Evolutionary conservation across 2,329 filamentous ascomycete genomes (phyloP), one percentile per base, ranked within the genome.

Genomic region (Phialophora expanda): DNA sequence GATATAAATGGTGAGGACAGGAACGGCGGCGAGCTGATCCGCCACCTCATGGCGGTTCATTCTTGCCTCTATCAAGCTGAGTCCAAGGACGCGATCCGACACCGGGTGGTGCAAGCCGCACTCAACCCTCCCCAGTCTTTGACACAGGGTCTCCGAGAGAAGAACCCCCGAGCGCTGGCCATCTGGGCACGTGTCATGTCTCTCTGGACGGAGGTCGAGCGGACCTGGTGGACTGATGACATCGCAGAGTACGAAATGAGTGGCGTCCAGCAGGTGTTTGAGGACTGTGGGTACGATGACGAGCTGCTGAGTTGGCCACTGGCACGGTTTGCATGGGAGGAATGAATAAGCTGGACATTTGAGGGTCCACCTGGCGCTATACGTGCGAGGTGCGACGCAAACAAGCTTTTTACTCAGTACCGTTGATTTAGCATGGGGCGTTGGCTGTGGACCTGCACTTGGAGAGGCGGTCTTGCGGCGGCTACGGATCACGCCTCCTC

Each of bases 131-230:
- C 53, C 14, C 53, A 34, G 53, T 55, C 24, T 32, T 55, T 55
- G 12, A 55, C 53, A 6, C 53, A 55, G 17, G 53, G 53, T 26
- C 53, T 55, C 17, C 53, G 20, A 20, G 53, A 55, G 22, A 55
- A 55, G 17, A 28, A 34, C 28, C 53, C 53, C 28, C 53, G 22
- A 32, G 28, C 53, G 6, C 53, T 55, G 28, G 53, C 53, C 28
- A 22, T 55, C 53, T 55, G 53, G 53, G 53, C 53, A n/a, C 53
- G 53, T 20, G n/a, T 55, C 26, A 55, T 55, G 53, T 26, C 53
- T 20, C 53, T 55, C 28, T 55, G 53, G 53, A 55, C 53, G 11
- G 53, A 55, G 24, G 28, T 55, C 26, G 53, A 55, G 28, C 26
- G 28, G 11, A 28, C 53, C 2, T 55, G 53, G 53, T 55, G 53